Percentiles rank a stretch among this genome's conserved stretches.
Evolutionary conservation across 768 basidiomycete species (phyloP).

Genomic region (Lactarius deliciosus): DNA sequence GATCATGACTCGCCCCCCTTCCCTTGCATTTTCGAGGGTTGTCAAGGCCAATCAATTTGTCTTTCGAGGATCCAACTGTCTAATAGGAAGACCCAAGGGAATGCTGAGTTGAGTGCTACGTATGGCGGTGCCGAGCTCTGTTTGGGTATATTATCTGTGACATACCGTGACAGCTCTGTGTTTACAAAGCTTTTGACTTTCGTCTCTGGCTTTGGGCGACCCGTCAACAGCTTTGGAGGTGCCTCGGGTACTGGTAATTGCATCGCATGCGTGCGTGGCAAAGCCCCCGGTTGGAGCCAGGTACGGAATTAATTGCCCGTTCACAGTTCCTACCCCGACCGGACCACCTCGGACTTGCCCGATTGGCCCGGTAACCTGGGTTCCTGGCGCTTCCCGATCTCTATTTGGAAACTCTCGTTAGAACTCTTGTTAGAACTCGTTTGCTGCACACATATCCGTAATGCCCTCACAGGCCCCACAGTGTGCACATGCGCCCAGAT

Average conservation of each 20-base stretch:
- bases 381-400: constrained; percentile 3
- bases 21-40: background rate
- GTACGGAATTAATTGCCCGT: background rate
- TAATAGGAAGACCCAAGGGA: background rate
- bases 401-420: constrained; percentile 18
- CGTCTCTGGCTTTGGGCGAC: constrained; percentile 6
- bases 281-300: background rate
- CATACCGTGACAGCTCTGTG: constrained; percentile 15
- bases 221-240: background rate
- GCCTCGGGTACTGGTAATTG: constrained; percentile 7
- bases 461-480: constrained; percentile 19
- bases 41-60: background rate
- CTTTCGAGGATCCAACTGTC: background rate
- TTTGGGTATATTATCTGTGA: constrained; percentile 17
- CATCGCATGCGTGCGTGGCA: constrained; percentile 10
- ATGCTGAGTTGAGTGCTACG: background rate
- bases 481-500: constrained; percentile 9
- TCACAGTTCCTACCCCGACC: background rate
- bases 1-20: constrained; percentile 1
- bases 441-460: constrained; percentile 10
- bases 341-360: constrained; percentile 7
- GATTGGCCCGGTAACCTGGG: background rate
- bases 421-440: constrained; percentile 2
- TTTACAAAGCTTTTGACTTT: background rate
- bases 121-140: background rate